Evolutionary conservation across 306 rosid species (phyloP), one percentile per base, ranked within the genome.

Genomic region (Gillenia trifoliata): DNA sequence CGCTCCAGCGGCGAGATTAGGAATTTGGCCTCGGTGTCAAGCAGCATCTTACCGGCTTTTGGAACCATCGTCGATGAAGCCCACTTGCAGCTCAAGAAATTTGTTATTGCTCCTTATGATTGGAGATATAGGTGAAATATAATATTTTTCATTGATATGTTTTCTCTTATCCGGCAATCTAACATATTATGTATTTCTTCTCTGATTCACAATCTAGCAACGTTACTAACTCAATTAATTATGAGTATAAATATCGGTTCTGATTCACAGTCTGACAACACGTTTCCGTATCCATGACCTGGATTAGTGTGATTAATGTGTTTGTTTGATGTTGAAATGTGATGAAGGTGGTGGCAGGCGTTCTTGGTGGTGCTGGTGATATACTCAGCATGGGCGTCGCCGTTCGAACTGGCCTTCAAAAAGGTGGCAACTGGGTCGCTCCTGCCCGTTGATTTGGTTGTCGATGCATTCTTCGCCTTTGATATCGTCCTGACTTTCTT

Each of bases 311-410:
- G 25, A 20, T 55, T 11, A 50, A 20, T 55, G 26, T 28, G 10
- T 55, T 1, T 9, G 5, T 55, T n/a, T 22, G 61, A 2, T 11
- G 9, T 55, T 55, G 28, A 23, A 22, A 49, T 69, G 60, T 61
- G 72, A 41, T 54, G 77, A 78, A 93, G 97, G 82, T 76, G 85
- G 81, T 93, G 97, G 98, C 92, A 93, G 81, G 79, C 88, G 29
- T 89, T 88, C 72, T 69, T 91, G 65, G 94, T 82, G 78, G 87
- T 83, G 52, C 71, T 93, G 60, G 94, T 93, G 70, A 82, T 86
- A 40, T 91, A 91, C 79, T 88, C 97, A 3, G 96, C 98, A 54
- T 91, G 98, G 97, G 90, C 89, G 28, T 91, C 96, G 56, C 96
- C 94, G 15, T 93, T 93, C 71, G 92, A 91, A 75, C 64, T 93